Evolutionary conservation across 345 rosid genomes (phyloP), one percentile per base, ranked within the genome.

Genomic region (Punica granatum): DNA sequence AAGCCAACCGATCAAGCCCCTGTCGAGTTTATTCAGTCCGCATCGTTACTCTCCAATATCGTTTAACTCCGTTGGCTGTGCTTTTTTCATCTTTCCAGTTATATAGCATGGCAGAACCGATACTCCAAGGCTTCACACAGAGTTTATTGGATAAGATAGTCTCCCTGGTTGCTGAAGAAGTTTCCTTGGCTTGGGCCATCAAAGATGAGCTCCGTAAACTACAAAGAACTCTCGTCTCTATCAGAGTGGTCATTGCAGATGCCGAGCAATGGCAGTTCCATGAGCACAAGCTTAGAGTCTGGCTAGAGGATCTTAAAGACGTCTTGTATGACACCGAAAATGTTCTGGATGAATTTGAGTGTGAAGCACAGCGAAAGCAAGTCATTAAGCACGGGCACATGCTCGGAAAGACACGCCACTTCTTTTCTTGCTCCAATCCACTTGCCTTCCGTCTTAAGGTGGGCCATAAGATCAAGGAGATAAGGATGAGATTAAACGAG

Each of bases 191-290:
- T n/a, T 51, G 58, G 56, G 69, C 61, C 23, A 26, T 51, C 16
- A 41, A n/a, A 51, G 43, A 1, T 26, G 28, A 67, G n/a, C 54
- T 67, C 0, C 10, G 10, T 39, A 53, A 51, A 30, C 33, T 67
- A 25, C 42, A 67, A n/a, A 19, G 19, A 15, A 35, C 30, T 23
- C 31, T 67, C 31, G 43, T 58, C 39, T 15, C 15, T 35, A 67
- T 35, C 16, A 49, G 30, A 53, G 60, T 30, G 60, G 69, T 67
- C 32, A 56, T 67, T 54, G 41, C 54, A 59, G 18, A 67, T 53
- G 69, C 62, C 25, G 69, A 53, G 31, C 43, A 67, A 28, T 33
- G 54, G 39, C 62, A 51, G 26, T 23, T 41, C 31, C 30, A 53
- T 37, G 26, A 67, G 41, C 8, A 28, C 41, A 35, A 35, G 44